A percentile compares a stretch with the other conserved stretches of the same genome.
These are phyloP conservation scores for Lophium mytilinum DNA, from an alignment of 495 filamentous ascomycete species.

Conservation along the genomic window DNA sequence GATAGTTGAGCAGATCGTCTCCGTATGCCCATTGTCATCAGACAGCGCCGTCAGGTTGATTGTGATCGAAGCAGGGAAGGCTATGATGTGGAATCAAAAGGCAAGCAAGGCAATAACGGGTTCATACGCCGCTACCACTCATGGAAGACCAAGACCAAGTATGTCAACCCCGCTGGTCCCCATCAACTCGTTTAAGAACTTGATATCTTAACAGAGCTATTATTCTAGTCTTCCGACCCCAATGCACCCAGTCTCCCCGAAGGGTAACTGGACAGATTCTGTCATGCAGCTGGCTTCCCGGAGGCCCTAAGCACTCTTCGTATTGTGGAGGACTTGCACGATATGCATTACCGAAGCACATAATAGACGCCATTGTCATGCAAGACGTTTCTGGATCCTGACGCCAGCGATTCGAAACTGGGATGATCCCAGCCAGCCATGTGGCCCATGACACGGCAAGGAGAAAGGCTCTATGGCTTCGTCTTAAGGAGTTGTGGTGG, in stretches of 20 bases:
- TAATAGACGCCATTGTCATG: conserved; percentile 24
- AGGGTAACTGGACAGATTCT: conserved; percentile 5
- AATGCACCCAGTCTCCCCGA: conserved; percentile 12
- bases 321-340: conserved; percentile 22
- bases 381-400: conserved; percentile 8
- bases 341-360: conserved; percentile 27
- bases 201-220: conserved; percentile 13
- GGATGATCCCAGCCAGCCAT: conserved; percentile 11
- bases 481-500: conserved; percentile 6
- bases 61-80: conserved; percentile 20
- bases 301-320: not conserved
- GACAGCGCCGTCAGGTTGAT: conserved; percentile 7
- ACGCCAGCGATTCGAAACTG: conserved; percentile 25
- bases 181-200: conserved; percentile 19
- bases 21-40: conserved; percentile 9
- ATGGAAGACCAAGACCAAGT: conserved; percentile 5
- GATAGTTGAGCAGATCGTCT: not conserved
- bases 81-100: conserved; percentile 4
- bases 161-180: conserved; percentile 18
- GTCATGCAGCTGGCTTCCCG: conserved; percentile 15
- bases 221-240: conserved; percentile 17
- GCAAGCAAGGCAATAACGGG: conserved; percentile 13
- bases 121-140: conserved; percentile 17
- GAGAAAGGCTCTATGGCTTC: conserved; percentile 16
- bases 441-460: not conserved